Base-by-base conservation (phyloP, 106 monocot genomes). In the Platanthera zijinensis region DNA sequence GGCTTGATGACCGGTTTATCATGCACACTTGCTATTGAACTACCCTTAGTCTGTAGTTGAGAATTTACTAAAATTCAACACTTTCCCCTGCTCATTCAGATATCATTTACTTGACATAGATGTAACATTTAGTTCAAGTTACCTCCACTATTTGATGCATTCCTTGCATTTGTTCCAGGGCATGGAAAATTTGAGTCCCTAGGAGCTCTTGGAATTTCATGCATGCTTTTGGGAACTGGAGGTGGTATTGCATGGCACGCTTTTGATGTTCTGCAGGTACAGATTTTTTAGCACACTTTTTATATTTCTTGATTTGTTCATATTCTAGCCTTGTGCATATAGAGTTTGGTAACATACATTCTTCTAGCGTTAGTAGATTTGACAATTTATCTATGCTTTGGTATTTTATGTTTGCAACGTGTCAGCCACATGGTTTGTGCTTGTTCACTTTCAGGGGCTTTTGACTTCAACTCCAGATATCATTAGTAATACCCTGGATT, bases 181-280 rank as follows among this genome's bases (percentile, higher is more conserved):
- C 96, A 97, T 86, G 93, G 89, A 56, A 97, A 97, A 80, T 97
- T 97, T 82, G 96, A 97, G 82, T 93, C 84, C 51, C 62, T 97
- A 69, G 96, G 93, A 76, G 71, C 96, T 73, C 93, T 97, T 84
- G 91, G 87, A 46, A 93, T 97, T 61, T 97, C 96, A 7, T 74
- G 84, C 80, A 97, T 97, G 96, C 91, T 97, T 86, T 80, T 97
- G 76, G 77, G 79, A 48, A 97, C 91, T 74, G 80, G 89, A 51
- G 96, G 96, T 68, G 96, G 96, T 32, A 97, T 97, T 82, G 96
- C 91, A 21, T 97, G 96, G 93, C 96, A 97, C 89, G 93, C 96
- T 48, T 48, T 88, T 59, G 87, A 91, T 82, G 73, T 97, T 82
- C 71, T 97, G 12, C 93, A 97, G 81, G 93, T 87, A 86, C 45